Evolutionary conservation across 164 flowering plant species (phyloP).

Genomic region (Vitis rupestris): DNA sequence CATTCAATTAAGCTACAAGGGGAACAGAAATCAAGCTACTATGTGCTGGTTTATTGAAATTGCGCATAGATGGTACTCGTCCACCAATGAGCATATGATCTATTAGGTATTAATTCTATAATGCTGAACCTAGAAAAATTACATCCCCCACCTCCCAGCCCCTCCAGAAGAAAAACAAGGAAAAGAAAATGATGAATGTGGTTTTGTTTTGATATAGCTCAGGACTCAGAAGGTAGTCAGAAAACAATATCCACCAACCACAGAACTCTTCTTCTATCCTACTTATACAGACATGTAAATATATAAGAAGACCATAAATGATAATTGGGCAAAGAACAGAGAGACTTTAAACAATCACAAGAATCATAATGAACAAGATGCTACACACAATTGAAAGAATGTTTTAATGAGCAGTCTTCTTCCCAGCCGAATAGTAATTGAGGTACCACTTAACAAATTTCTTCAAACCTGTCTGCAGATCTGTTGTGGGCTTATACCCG

Average conservation of each 20-base stretch:
- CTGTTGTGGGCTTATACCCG: slow-evolving; percentile 84
- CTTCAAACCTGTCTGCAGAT: slow-evolving; percentile 89
- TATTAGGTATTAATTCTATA: slow-evolving; percentile 37
- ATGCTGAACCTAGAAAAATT: slow-evolving; percentile 35
- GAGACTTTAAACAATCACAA: slow-evolving; percentile 41
- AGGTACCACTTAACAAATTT: slow-evolving; percentile 75
- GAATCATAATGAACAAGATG: slow-evolving; percentile 57
- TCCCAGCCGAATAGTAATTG: slow-evolving; percentile 59
- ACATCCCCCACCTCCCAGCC: slow-evolving; percentile 22
- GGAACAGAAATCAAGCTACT: slow-evolving; percentile 7
- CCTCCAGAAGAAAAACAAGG: slow-evolving; percentile 11
- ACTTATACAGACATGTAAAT: slow-evolving; percentile 22
- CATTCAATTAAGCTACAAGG: background rate
- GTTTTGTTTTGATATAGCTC: slow-evolving; percentile 26
- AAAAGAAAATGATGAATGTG: too few species aligned
- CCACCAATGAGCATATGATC: slow-evolving; percentile 40
- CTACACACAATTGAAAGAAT: slow-evolving; percentile 28
- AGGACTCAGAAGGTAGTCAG: slow-evolving; percentile 7
- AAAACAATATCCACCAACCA: slow-evolving; percentile 26
- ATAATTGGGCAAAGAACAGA: slow-evolving; percentile 17
- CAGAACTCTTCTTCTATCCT: slow-evolving; percentile 34
- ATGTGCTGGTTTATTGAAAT: slow-evolving; percentile 32
- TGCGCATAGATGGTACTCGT: slow-evolving; percentile 35
- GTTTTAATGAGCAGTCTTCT: slow-evolving; percentile 53
- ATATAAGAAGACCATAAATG: slow-evolving; percentile 16